A percentile compares a stretch with the other conserved stretches of the same genome.
Evolutionary conservation across 164 flowering plant genomes (phyloP).

Genomic region (Annona cherimola): DNA sequence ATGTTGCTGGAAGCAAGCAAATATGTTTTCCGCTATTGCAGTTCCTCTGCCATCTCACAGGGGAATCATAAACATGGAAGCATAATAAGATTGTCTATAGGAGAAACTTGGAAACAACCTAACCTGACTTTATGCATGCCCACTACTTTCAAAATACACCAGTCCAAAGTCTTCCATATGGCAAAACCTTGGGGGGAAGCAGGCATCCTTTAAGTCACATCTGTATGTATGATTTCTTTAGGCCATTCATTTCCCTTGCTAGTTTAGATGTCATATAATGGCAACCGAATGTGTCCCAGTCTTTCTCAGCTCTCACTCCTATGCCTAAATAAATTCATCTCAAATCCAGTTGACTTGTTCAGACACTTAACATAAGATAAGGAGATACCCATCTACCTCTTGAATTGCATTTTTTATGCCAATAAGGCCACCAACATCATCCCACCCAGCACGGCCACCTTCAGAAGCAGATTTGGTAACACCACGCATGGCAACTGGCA

Average conservation of each 20-base stretch:
- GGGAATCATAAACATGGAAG: neutral
- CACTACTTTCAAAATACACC: neutral
- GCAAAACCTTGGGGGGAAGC: neutral
- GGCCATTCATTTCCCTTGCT: too few species aligned
- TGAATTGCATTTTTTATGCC: constrained; percentile 67
- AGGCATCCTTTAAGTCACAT: too few species aligned
- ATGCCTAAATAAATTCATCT: neutral
- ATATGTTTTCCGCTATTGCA: neutral
- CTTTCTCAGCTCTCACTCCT: neutral
- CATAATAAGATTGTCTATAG: neutral
- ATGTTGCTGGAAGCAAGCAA: too few species aligned
- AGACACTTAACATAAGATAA: neutral
- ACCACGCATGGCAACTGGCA: constrained; percentile 94
- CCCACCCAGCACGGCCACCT: constrained; percentile 89
- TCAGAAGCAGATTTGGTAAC: constrained; percentile 71
- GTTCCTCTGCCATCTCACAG: neutral
- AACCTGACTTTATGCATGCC: neutral
- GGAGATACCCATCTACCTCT: constrained; percentile 46
- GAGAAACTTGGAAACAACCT: neutral
- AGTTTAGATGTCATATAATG: too few species aligned
- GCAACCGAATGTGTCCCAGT: neutral
- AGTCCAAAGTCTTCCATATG: neutral
- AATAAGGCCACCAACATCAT: constrained; percentile 89
- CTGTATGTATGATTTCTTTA: too few species aligned
- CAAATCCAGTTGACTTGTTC: neutral